Evolutionary conservation across 2,329 filamentous ascomycete species (phyloP), one percentile per base, ranked within the genome.

Genomic region (Clarireedia monteithiana): DNA sequence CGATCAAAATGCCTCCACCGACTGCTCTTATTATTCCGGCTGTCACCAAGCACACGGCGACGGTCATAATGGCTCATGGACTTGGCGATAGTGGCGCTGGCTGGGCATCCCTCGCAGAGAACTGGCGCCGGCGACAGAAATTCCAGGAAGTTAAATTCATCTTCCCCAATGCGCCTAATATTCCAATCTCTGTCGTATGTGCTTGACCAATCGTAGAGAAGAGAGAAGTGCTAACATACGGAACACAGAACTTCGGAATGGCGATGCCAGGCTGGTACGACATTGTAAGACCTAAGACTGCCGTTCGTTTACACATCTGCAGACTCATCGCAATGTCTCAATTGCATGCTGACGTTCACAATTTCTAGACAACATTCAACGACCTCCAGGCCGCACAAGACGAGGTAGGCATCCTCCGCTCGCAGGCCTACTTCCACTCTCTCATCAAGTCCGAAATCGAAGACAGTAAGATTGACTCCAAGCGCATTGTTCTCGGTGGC

Each of bases 91-190:
- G 79, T 30, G 88, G 87, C 45, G 77, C 82, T 63, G 88, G 88
- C 63, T 92, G 89, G 91, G 80, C 87, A 46, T 84, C 83, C 56
- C 81, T 94, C 20, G 90, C 94, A 34, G 86, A 95, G 75, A 90
- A 92, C 72, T 96, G 88, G 86, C 84, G 90, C 55, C 80, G 85
- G 36, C 81, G 88, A 51, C 81, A 84, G 70, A 85, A 86, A 67
- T 89, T 97, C 61, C 83, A 91, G 57, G 88, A 96, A 73, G 89
- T 96, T 70, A 88, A 92, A 69, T 97, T 97, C 72, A 83, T 99
- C 68, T 86, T 99, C 71, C 94, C 94, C 15, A 89, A 96, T 74
- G 94, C 94, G 27, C 91, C 92, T 5, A 74, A 73, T 39, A 94
- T 95, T 53, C 90, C 91, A 34, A 89, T 96, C 68, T 91, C 90